phyloP scores from a whole-genome alignment of 2,329 filamentous ascomycete species.

The Ambrosiella cleistominuta region DNA sequence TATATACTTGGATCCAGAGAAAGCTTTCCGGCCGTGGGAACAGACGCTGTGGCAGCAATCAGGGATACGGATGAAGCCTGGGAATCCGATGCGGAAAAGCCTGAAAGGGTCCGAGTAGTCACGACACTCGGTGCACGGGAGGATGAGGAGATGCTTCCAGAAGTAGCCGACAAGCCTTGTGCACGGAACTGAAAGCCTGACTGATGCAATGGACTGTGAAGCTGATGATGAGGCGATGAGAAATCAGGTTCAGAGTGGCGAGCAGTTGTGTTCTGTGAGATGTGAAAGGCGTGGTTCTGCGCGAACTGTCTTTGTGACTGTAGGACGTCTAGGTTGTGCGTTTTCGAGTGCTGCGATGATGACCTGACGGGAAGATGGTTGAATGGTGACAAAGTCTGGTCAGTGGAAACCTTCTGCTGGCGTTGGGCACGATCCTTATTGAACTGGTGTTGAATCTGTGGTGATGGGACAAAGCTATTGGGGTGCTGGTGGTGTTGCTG shows the following conservation, averaged over 20 bases:
- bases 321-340: slow-evolving; percentile 1
- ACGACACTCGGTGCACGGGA: neutral
- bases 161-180: neutral
- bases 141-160: neutral
- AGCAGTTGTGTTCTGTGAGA: neutral
- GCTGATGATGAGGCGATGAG: neutral
- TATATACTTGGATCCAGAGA: neutral
- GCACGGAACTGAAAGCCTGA: slow-evolving; percentile 10
- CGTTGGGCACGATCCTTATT: neutral
- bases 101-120: neutral
- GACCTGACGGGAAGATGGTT: neutral
- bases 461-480: neutral
- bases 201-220: slow-evolving; percentile 14
- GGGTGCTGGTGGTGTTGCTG: neutral
- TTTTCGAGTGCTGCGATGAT: slow-evolving; percentile 7
- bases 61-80: slow-evolving; percentile 2
- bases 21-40: neutral
- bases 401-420: neutral
- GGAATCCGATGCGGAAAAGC: slow-evolving; percentile 3
- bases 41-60: slow-evolving; percentile 2
- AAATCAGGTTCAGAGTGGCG: neutral
- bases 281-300: neutral
- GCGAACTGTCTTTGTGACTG: slow-evolving; percentile 13
- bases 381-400: neutral
- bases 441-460: neutral